Base-by-base conservation (phyloP, 345 rosid species). In the Salix exigua region DNA sequence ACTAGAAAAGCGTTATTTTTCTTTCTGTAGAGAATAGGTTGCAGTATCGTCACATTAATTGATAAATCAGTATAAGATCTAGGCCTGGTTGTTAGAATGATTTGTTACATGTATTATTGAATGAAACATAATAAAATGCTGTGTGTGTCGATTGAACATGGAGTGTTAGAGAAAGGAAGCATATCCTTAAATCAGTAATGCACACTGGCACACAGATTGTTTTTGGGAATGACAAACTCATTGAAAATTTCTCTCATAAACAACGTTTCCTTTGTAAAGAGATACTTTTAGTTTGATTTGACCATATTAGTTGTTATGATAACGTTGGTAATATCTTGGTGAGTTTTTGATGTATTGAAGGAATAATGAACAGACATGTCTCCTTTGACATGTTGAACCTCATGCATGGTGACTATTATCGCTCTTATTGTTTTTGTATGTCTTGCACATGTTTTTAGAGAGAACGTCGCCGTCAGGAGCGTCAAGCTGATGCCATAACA, bases 401-500 rank as follows among this genome's bases (percentile, higher is more conserved):
- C 28, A 10, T 70, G 46, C 33, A 46, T 68, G 17, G 25, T 4
- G 44, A 14, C 17, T 9, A 33, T 23, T 67, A 19, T 50, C 2
- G 4, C 30, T 65, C 65, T 42, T 40, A 25, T 65, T 80, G 67
- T 33, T 30, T 51, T 73, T 26, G 17, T 21, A 25, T 14, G 21
- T 74, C 44, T 18, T 58, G 37, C 53, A 38, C 55, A 40, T 70
- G 18, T 55, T 72, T 17, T 50, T 74, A 86, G 90, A 83, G 90
- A 74, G 87, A 86, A 73, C 77, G 19, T 11, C 67, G 38, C 16
- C 75, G 77, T 48, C 77, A 64, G 72, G 88, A 85, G 42, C 83
- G 81, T 30, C 85, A 85, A 81, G 84, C 79, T 64, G 44, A 40
- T 40, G 71, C 85, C 71, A 73, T 67, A 76, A 33, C 75, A 21